Percentiles rank a stretch among this genome's conserved stretches.
Conservation (phyloP, 768 basidiomycete genomes). For the Cubamyces sp. region DNA sequence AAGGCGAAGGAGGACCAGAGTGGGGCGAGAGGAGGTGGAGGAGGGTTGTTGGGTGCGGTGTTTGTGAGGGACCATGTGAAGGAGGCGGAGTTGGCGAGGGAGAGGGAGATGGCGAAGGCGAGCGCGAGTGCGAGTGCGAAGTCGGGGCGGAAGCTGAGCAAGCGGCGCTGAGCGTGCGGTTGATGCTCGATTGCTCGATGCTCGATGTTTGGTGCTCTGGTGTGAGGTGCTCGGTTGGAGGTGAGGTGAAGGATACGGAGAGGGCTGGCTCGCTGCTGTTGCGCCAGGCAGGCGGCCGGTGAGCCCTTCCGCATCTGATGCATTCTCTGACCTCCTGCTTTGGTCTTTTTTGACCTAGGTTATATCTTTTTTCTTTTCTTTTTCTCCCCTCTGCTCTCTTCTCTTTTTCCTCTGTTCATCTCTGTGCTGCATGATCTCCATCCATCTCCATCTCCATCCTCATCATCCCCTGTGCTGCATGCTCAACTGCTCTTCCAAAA, state of each 20-base stretch:
- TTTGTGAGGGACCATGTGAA: slow-evolving; percentile 12
- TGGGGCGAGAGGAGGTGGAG: slow-evolving; percentile 1
- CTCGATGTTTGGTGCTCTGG: too few relatives aligned
- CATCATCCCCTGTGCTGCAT: too few relatives aligned
- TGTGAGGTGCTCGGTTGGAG: too few relatives aligned
- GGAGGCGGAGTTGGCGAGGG: slow-evolving; percentile 25
- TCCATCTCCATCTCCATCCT: not conserved
- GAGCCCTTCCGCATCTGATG: not conserved
- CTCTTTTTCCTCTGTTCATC: not conserved
- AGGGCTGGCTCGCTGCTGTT: too few relatives aligned
- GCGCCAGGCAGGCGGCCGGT: not conserved
- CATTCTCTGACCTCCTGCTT: not conserved
- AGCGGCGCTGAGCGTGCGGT: slow-evolving; percentile 26
- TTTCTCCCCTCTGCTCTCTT: not conserved
- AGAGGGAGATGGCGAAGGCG: slow-evolving; percentile 21
- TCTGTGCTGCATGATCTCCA: too few relatives aligned
- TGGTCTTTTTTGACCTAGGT: not conserved
- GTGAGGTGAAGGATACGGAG: too few relatives aligned
- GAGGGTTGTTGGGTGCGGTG: slow-evolving; percentile 10
- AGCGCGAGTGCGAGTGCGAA: slow-evolving; percentile 15
- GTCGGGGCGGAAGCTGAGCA: slow-evolving; percentile 32
- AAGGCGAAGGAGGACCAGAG: slow-evolving; percentile 10
- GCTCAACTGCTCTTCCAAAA: too few relatives aligned
- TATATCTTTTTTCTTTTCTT: not conserved
- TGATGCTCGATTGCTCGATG: not conserved